Evolutionary conservation across 1,139 yeast genomes (phyloP), one percentile per base, ranked within the genome.

Genomic region (Debaryomyces fabryi): DNA sequence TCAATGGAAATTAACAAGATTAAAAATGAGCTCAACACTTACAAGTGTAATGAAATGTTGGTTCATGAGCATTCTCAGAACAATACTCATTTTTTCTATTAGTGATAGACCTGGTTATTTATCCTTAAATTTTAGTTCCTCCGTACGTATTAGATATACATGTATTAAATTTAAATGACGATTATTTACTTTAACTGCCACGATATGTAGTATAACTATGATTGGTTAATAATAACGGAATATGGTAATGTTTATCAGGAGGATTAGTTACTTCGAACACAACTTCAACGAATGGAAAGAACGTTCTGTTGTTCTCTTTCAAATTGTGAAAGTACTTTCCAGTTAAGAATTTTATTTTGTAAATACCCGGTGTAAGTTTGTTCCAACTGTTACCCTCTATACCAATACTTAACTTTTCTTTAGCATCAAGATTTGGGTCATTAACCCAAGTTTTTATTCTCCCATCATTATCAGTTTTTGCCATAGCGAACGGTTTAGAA

Each of bases 151-250:
- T 42, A 42, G 38, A 35, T 35, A 35, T 35, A 34, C 18, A 32
- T 35, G 25, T 32, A 32, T 30, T 33, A 33, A 24, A 16, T 34
- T 42, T 18, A 20, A 33, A 20, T 33, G 15, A 25, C 15, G 25
- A 29, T 20, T 39, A 39, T 29, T 39, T 29, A 20, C 18, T 37
- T 48, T 52, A 85, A 58, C 88, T 82, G 3, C 97, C 97, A 53
- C 97, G 79, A 68, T 91, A 91, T 0, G 97, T 91, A 13, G 96
- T 82, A 69, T 90, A 91, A 41, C 96, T 86, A 66, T 85, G 88
- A 62, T 88, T 88, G 39, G 96, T 84, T 48, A 91, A 72, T 48
- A 91, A 74, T 54, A 91, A 70, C 0, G 97, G 97, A 48, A 91
- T 85, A 63, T 91, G 97, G 67, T 89, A 91, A 66, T 91, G 97